Evolutionary conservation across 1,139 yeast species (phyloP).

Genomic region (Maudiozyma humilis): DNA sequence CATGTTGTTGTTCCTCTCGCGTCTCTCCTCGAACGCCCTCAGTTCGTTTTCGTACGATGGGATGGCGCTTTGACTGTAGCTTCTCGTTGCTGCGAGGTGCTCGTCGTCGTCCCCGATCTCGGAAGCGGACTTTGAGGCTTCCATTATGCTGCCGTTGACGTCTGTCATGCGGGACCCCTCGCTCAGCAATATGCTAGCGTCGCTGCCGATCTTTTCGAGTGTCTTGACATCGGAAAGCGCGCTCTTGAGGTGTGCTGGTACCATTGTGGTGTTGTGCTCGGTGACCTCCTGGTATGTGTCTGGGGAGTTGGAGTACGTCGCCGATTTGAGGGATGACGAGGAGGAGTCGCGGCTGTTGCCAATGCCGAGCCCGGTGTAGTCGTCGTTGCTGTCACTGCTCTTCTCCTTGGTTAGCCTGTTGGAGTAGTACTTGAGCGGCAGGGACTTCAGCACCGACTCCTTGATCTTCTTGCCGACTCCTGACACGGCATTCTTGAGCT

Average conservation of each 20-base stretch:
- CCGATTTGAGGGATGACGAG: background rate
- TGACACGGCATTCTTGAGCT: slow-evolving; percentile 66
- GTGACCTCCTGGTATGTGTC: background rate
- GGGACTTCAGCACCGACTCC: slow-evolving; percentile 51
- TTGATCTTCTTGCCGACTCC: slow-evolving; percentile 67
- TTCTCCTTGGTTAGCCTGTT: background rate
- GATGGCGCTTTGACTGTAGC: slow-evolving; percentile 1
- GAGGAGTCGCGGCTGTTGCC: background rate
- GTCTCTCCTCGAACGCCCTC: slow-evolving; percentile 19
- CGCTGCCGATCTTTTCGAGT: slow-evolving; percentile 6
- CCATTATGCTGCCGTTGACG: background rate
- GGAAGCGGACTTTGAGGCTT: background rate
- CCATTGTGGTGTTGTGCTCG: background rate
- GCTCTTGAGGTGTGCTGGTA: background rate
- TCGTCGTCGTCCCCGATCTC: background rate
- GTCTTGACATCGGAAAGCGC: slow-evolving; percentile 1
- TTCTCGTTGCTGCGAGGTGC: slow-evolving; percentile 5
- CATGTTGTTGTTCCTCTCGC: slow-evolving; percentile 24
- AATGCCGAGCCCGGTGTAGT: background rate
- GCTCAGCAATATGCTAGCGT: slow-evolving; percentile 14
- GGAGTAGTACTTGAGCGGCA: slow-evolving; percentile 17
- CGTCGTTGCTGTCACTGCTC: background rate
- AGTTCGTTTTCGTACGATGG: slow-evolving; percentile 15
- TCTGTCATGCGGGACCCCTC: slow-evolving; percentile 18
- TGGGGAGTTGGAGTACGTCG: background rate